phyloP scores from a whole-genome alignment of 495 filamentous ascomycete genomes.

The Hypoxylon perforatum region DNA sequence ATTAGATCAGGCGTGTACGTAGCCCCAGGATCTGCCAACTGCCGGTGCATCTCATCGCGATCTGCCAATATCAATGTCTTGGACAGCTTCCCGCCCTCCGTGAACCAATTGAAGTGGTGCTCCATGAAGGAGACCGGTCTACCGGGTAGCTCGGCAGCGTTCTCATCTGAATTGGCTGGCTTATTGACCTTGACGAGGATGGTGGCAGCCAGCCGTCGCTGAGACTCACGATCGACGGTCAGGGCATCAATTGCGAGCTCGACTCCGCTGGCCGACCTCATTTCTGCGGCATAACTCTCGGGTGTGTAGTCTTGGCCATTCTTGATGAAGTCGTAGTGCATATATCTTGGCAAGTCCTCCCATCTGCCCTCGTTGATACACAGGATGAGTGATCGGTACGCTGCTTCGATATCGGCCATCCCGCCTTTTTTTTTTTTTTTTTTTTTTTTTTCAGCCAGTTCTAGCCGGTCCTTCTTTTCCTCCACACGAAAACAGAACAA shows the following conservation, averaged over 20 bases:
- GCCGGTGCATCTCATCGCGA: slow-evolving; percentile 32
- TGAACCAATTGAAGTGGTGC: slow-evolving; percentile 37
- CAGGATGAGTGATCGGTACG: slow-evolving; percentile 25
- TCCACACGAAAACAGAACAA: not conserved
- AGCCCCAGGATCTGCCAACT: slow-evolving; percentile 12
- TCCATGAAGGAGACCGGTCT: slow-evolving; percentile 34
- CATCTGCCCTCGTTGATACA: slow-evolving; percentile 39
- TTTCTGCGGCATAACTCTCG: slow-evolving; percentile 33
- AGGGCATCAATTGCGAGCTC: slow-evolving; percentile 35
- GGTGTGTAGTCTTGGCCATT: slow-evolving; percentile 38
- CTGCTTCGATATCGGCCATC: slow-evolving; percentile 27
- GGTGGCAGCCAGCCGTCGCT: slow-evolving; percentile 20
- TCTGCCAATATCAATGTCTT: slow-evolving; percentile 35
- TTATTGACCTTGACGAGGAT: slow-evolving; percentile 18
- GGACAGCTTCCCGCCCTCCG: slow-evolving; percentile 39
- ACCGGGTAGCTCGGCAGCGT: not conserved
- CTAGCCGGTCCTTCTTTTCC: not conserved
- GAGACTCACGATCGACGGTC: slow-evolving; percentile 31
- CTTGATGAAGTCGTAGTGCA: slow-evolving; percentile 34
- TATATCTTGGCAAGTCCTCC: slow-evolving; percentile 29
- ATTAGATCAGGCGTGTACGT: slow-evolving; percentile 24
- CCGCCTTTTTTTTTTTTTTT: not conserved
- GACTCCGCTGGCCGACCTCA: slow-evolving; percentile 30
- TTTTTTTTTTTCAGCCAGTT: not conserved
- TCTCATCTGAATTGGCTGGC: not conserved